Conservation (phyloP, 1,284 basidiomycete genomes). For the Sparassis latifolia region DNA sequence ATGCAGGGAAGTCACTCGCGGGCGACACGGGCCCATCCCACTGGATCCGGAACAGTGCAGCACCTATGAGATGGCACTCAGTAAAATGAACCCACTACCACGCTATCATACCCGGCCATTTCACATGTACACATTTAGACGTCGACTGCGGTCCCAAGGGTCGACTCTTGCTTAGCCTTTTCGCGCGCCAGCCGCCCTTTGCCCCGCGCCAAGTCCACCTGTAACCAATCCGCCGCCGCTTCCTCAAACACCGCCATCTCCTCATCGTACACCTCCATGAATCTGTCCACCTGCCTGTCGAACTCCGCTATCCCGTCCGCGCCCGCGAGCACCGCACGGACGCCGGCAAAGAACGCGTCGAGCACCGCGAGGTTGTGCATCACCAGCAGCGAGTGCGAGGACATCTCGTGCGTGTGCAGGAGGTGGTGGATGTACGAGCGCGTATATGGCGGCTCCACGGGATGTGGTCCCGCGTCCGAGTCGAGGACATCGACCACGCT, state of each 20-base stretch:
- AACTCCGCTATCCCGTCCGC: constrained; percentile 26
- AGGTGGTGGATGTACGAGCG: constrained; percentile 80
- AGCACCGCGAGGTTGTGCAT: constrained; percentile 70
- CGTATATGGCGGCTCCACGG: constrained; percentile 37
- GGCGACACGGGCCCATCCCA: background rate
- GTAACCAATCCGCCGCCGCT: constrained; percentile 49
- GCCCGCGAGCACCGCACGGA: constrained; percentile 38
- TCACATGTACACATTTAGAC: constrained; percentile 5
- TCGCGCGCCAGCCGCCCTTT: constrained; percentile 61
- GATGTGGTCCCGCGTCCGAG: constrained; percentile 10
- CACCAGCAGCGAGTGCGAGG: constrained; percentile 63
- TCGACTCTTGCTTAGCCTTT: constrained; percentile 22
- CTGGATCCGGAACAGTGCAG: background rate
- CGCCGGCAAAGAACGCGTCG: constrained; percentile 53
- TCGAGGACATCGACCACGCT: constrained; percentile 36
- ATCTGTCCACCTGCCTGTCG: constrained; percentile 42
- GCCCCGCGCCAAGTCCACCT: constrained; percentile 59
- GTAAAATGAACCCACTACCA: too few species aligned
- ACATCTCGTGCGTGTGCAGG: constrained; percentile 83
- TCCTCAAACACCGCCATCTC: constrained; percentile 38
- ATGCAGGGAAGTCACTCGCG: too few species aligned
- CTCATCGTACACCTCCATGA: constrained; percentile 47
- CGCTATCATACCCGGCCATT: too few species aligned
- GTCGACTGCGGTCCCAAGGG: constrained; percentile 14
- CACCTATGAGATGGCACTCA: too few species aligned